Conservation (phyloP, 192 early-diverging fungal genomes). For the Coemansia interrupta region DNA sequence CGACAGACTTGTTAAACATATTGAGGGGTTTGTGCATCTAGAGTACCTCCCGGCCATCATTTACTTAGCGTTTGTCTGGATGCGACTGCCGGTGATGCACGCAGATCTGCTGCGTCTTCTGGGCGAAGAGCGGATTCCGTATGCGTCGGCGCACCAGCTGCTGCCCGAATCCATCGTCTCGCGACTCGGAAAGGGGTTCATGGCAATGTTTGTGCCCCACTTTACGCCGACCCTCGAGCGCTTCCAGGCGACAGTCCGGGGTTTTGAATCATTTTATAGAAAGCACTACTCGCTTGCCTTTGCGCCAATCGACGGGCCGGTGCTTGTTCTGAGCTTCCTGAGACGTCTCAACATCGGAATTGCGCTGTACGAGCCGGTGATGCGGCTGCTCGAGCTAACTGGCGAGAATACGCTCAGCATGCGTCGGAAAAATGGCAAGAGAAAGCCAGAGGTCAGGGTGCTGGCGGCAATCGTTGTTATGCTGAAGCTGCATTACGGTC, state of each 20-base stretch:
- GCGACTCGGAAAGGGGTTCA: constrained; percentile 22
- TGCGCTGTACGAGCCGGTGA: constrained; percentile 26
- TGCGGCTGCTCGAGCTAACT: constrained; percentile 18
- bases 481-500: constrained; percentile 46
- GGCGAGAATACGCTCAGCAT: neutral
- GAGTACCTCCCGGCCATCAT: constrained; percentile 41
- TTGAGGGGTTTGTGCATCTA: constrained; percentile 26
- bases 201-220: constrained; percentile 10
- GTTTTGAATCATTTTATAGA: constrained; percentile 20
- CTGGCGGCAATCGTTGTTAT: constrained; percentile 30
- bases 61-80: constrained; percentile 24
- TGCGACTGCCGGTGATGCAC: constrained; percentile 23
- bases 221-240: constrained; percentile 13
- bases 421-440: neutral
- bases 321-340: constrained; percentile 22
- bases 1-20: neutral
- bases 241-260: constrained; percentile 4
- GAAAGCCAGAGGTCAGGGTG: neutral
- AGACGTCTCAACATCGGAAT: constrained; percentile 24
- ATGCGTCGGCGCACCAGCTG: constrained; percentile 14
- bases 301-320: constrained; percentile 13
- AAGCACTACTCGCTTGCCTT: constrained; percentile 21
- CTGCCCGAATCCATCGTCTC: constrained; percentile 16
- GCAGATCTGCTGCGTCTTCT: constrained; percentile 31
- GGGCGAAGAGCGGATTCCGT: constrained; percentile 39